Conservation (phyloP, 208 protist genomes). For the Crithidia mellificae region DNA sequence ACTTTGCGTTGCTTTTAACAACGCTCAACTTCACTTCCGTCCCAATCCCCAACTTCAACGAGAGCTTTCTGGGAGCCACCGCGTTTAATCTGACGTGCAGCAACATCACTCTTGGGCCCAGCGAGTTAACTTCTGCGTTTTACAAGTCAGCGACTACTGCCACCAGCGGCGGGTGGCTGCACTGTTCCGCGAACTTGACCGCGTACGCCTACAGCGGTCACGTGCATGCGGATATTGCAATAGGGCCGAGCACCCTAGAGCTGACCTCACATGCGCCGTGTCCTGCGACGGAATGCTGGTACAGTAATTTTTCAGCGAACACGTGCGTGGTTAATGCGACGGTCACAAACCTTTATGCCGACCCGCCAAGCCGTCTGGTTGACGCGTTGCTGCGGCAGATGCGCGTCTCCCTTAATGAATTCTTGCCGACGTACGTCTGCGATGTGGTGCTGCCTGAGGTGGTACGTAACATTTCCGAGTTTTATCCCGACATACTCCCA, state of each 20-base stretch:
- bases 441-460: slow-evolving; percentile 12
- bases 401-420: background rate
- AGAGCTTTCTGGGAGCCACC: slow-evolving; percentile 25
- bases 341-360: background rate
- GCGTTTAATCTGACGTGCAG: slow-evolving; percentile 47
- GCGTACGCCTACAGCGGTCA: slow-evolving; percentile 18
- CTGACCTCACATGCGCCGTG: background rate
- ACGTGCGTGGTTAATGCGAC: slow-evolving; percentile 28
- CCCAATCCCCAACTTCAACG: slow-evolving; percentile 27
- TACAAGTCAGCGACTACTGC: background rate
- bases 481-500: background rate
- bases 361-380: slow-evolving; percentile 20
- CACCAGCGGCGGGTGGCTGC: slow-evolving; percentile 22
- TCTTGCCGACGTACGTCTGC: slow-evolving; percentile 16
- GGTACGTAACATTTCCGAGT: slow-evolving; percentile 3
- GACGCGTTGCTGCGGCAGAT: background rate
- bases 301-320: background rate
- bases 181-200: slow-evolving; percentile 24
- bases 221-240: slow-evolving; percentile 12
- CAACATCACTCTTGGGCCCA: slow-evolving; percentile 13
- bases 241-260: slow-evolving; percentile 8
- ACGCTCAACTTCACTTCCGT: slow-evolving; percentile 33
- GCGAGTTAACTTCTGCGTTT: background rate
- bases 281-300: no score
- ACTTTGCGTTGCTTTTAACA: slow-evolving; percentile 26